Base-by-base conservation (phyloP, 345 rosid genomes). In the Geranium rotundifolium region DNA sequence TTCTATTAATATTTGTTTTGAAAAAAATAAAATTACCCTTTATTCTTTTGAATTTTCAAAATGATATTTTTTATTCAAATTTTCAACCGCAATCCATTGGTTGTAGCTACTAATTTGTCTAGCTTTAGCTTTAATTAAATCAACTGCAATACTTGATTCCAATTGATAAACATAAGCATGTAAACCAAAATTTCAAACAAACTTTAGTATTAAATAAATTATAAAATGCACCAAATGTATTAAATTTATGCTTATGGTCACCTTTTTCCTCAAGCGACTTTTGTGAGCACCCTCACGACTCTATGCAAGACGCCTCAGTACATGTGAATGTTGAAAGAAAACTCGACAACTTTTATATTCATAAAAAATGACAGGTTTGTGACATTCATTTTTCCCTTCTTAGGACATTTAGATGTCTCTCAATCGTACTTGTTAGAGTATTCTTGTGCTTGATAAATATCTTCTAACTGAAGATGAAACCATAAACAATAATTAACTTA, bases 281-380 rank as follows among this genome's bases (percentile, higher is more conserved):
- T 93, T 93, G 67, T 95, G 88, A 58, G 99, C 99, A 77, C 97
- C 99, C 78, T 89, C 97, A 3, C 97, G 95, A 55, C 90, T 93
- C 70, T 90, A 96, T n/a, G 97, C 97, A 20, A 89, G 97, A 57
- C 99, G 86, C 72, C 97, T 84, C 73, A 85, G 96, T 70, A 84
- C 72, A 97, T 90, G 71, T 57, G 39, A 52, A 59, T 2, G 14
- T 71, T 59, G 65, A 6, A 67, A 56, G 19, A 15, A 60, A 34
- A 17, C 31, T 20, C 20, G 23, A n/a, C 1, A 1, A 12, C 12
- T 62, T 1, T n/a, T 29, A 31, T 31, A 19, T 19, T 37, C 29
- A 19, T 6, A 19, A 17, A 64, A 56, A 64, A 19, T n/a, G 14
- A 29, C 3, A 27, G 29, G 19, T 1, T 16, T 49, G 30, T 7